Conservation (phyloP, 768 basidiomycete genomes). For the Pleurotus cornucopiae region DNA sequence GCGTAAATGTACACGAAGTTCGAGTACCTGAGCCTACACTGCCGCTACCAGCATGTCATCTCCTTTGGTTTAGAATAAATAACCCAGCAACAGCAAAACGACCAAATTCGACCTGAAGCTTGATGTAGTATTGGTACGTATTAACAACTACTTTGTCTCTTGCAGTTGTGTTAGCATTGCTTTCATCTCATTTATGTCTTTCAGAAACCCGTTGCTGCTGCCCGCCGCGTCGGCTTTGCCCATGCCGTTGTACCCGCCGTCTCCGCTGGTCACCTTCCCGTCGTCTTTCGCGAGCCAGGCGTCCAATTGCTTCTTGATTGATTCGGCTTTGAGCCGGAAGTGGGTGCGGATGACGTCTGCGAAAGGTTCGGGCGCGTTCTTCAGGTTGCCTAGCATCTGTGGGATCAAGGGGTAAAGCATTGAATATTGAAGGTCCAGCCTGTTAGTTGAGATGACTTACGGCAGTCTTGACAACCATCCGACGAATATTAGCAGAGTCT, state of each 20-base stretch:
- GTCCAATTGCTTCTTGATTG: constrained; percentile 70
- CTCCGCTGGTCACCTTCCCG: constrained; percentile 49
- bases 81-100: too few species aligned
- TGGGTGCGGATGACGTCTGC: constrained; percentile 86
- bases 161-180: constrained; percentile 44
- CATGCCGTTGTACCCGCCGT: constrained; percentile 43
- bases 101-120: too few species aligned
- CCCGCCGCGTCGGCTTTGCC: constrained; percentile 32
- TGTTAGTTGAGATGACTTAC: constrained; percentile 34
- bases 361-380: constrained; percentile 81
- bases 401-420: too few species aligned
- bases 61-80: too few species aligned
- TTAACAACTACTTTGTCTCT: constrained; percentile 4
- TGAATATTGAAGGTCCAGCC: not conserved
- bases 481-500: constrained; percentile 90
- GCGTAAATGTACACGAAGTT: too few species aligned
- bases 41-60: too few species aligned
- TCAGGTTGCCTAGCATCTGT: constrained; percentile 83
- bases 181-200: constrained; percentile 74
- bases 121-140: too few species aligned
- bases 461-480: constrained; percentile 90
- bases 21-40: too few species aligned
- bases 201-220: constrained; percentile 57
- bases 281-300: constrained; percentile 78
- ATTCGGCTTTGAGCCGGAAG: constrained; percentile 78